These are phyloP conservation scores for Blastocystis sp. DNA, from an alignment of 352 stramenopile genomes.

Conservation along the genomic window DNA sequence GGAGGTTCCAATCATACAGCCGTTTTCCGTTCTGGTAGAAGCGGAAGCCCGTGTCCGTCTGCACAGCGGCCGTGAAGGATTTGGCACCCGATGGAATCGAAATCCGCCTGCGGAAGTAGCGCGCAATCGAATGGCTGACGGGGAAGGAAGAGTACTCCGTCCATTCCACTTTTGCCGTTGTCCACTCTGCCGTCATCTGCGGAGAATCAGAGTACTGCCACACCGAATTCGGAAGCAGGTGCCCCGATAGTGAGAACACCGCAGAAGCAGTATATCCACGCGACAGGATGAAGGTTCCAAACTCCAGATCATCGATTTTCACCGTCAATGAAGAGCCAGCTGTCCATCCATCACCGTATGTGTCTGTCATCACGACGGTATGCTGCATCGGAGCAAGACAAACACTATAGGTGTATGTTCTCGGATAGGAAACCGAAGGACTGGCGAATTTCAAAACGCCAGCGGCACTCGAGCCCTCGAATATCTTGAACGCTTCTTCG, in stretches of 20 bases:
- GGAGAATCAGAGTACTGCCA: constrained; percentile 39
- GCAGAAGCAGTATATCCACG: too few species aligned
- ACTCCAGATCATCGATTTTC: too few species aligned
- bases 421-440: neutral
- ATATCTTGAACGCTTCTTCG: neutral
- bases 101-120: constrained; percentile 34
- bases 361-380: too few species aligned
- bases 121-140: constrained; percentile 12
- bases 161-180: constrained; percentile 14
- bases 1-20: neutral
- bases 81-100: neutral
- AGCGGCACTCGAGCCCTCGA: neutral
- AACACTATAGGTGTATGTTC: too few species aligned
- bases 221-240: neutral
- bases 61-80: neutral
- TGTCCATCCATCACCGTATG: too few species aligned
- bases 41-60: constrained; percentile 47
- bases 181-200: constrained; percentile 20
- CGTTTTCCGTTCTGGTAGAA: constrained; percentile 32
- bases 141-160: neutral
- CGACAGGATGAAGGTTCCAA: too few species aligned
- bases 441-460: neutral
- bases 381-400: too few species aligned
- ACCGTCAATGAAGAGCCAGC: too few species aligned
- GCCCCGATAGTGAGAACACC: too few species aligned